phyloP scores from a whole-genome alignment of 2,329 filamentous ascomycete genomes.

The Penicillium fuscoglaucum region DNA sequence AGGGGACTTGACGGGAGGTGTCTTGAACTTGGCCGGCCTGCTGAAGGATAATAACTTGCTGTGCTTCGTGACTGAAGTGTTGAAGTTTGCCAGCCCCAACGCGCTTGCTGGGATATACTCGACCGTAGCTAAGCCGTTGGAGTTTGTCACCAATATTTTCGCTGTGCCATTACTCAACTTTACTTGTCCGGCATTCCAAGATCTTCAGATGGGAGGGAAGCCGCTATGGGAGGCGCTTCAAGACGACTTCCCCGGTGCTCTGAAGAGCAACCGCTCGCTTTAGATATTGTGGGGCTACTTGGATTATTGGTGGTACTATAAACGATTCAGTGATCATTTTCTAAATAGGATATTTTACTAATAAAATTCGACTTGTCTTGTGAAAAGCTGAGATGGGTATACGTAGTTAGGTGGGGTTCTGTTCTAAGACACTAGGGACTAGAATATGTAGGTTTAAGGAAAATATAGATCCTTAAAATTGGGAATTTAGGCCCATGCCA shows the following conservation, averaged over 20 bases:
- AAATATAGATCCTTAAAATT: too few species aligned
- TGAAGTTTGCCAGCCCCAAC: constrained; percentile 37
- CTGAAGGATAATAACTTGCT: constrained; percentile 44
- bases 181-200: constrained; percentile 35
- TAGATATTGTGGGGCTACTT: neutral
- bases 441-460: too few species aligned
- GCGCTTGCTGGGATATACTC: constrained; percentile 32
- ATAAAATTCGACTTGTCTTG: neutral
- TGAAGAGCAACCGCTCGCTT: constrained; percentile 25
- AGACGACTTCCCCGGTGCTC: constrained; percentile 31
- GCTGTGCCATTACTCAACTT: constrained; percentile 31
- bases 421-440: neutral
- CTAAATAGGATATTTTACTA: neutral
- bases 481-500: too few species aligned
- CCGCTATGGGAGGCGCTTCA: constrained; percentile 34
- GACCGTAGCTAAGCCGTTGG: constrained; percentile 31
- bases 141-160: constrained; percentile 32
- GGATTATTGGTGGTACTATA: neutral
- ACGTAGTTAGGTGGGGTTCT: neutral
- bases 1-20: constrained; percentile 45
- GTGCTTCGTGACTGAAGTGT: constrained; percentile 41
- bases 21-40: constrained; percentile 37
- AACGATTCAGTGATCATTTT: neutral
- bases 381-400: neutral
- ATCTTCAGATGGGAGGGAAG: constrained; percentile 33